A percentile compares a stretch with the other conserved stretches of the same genome.
Conservation (phyloP, 2,329 filamentous ascomycete genomes). For the Fusarium ambrosium region DNA sequence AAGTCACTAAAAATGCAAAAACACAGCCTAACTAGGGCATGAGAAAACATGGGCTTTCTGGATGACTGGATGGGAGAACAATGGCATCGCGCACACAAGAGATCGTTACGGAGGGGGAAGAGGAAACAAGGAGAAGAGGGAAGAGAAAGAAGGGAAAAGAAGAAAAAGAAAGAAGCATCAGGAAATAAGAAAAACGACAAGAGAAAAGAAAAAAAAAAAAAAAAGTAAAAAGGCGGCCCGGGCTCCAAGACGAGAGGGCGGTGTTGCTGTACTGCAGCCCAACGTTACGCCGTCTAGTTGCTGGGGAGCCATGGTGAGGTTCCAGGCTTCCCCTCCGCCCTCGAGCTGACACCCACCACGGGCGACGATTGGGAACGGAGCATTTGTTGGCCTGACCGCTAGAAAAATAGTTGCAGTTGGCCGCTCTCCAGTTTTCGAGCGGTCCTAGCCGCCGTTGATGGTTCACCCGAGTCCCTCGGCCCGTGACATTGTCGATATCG, state of each 20-base stretch:
- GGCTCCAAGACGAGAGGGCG: constrained; percentile 30
- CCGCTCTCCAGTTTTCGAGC: background rate
- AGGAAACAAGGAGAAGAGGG: background rate
- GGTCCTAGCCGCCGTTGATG: background rate
- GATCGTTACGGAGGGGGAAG: background rate
- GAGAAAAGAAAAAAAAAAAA: background rate
- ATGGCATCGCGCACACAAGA: background rate
- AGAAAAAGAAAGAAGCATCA: constrained; percentile 1
- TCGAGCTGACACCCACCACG: background rate
- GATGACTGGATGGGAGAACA: background rate
- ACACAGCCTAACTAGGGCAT: constrained; percentile 22
- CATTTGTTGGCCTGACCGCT: constrained; percentile 3
- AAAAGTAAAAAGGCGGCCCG: constrained; percentile 22
- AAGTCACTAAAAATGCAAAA: background rate
- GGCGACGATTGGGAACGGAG: constrained; percentile 2
- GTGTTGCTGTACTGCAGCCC: constrained; percentile 38
- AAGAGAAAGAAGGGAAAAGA: constrained; percentile 7
- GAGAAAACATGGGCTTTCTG: constrained; percentile 13
- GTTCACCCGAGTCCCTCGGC: background rate
- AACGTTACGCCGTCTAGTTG: constrained; percentile 41
- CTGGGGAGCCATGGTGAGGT: constrained; percentile 33
- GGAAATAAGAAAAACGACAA: constrained; percentile 1
- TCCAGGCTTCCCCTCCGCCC: constrained; percentile 21
- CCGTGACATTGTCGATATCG: background rate
- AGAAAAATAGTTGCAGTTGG: background rate